phyloP scores from a whole-genome alignment of 768 basidiomycete species.

The Suillus placidus region DNA sequence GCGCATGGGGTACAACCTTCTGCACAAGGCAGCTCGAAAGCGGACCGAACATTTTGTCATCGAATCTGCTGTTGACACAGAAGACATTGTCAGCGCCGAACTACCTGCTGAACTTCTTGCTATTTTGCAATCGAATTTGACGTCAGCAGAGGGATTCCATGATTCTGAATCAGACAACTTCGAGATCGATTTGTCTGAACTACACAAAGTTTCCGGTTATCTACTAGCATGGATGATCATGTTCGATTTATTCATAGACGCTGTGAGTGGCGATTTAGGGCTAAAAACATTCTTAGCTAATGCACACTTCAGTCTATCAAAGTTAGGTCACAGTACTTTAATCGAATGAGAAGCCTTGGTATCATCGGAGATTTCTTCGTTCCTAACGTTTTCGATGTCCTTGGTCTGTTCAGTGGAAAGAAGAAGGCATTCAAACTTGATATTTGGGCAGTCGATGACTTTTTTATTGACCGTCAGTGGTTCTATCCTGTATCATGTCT shows the following conservation, averaged over 20 bases:
- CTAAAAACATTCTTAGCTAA: conserved; percentile 5
- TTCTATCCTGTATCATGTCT: neutral
- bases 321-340: conserved; percentile 83
- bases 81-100: conserved; percentile 51
- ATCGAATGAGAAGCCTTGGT: conserved; percentile 74
- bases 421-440: conserved; percentile 79
- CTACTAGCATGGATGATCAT: conserved; percentile 90
- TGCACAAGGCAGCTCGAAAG: conserved; percentile 68
- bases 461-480: conserved; percentile 68
- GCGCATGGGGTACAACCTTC: conserved; percentile 73
- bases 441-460: conserved; percentile 84
- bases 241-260: conserved; percentile 81
- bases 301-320: conserved; percentile 68
- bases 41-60: conserved; percentile 84
- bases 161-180: conserved; percentile 44
- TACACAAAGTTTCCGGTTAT: conserved; percentile 57
- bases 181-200: conserved; percentile 10
- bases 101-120: conserved; percentile 70
- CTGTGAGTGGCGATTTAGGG: conserved; percentile 52
- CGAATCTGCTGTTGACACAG: conserved; percentile 80
- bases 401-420: conserved; percentile 68
- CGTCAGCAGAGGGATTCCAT: conserved; percentile 38
- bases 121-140: conserved; percentile 56
- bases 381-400: conserved; percentile 66
- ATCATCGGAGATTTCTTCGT: conserved; percentile 69